phyloP scores from a whole-genome alignment of 2,329 filamentous ascomycete genomes.

The Colletotrichum incanum region DNA sequence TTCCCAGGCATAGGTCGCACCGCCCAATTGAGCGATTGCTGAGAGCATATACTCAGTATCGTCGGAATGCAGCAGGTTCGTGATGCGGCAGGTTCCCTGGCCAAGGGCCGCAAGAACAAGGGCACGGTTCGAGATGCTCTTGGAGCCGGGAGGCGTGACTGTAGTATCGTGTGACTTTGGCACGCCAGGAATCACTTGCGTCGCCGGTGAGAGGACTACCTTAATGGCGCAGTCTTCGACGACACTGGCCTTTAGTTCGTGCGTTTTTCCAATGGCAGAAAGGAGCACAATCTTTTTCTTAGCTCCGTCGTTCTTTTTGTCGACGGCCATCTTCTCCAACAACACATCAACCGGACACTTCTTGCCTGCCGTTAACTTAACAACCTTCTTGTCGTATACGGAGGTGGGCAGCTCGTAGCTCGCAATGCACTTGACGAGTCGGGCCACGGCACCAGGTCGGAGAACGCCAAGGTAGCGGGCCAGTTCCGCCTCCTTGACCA shows the following conservation, averaged over 20 bases:
- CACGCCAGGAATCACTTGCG: conserved; percentile 82
- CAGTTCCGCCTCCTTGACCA: conserved; percentile 97
- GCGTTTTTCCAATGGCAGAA: conserved; percentile 88
- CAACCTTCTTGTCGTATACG: conserved; percentile 85
- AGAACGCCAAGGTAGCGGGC: conserved; percentile 90
- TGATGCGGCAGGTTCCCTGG: conserved; percentile 87
- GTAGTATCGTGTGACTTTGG: conserved; percentile 76
- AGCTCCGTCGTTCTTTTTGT: conserved; percentile 97
- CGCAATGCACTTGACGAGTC: conserved; percentile 93
- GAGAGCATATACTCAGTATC: conserved; percentile 98
- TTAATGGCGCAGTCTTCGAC: conserved; percentile 90
- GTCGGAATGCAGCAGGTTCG: conserved; percentile 94
- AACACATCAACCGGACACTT: conserved; percentile 88
- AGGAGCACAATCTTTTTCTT: conserved; percentile 97
- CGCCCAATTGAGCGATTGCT: conserved; percentile 87
- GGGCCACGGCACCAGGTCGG: conserved; percentile 88
- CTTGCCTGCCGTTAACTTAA: conserved; percentile 88
- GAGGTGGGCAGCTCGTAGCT: conserved; percentile 93
- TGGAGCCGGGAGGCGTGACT: conserved; percentile 93
- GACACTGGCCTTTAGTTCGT: conserved; percentile 89
- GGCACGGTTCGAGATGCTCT: conserved; percentile 97
- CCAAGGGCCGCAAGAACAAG: conserved; percentile 94
- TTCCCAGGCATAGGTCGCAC: conserved; percentile 93
- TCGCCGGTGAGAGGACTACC: conserved; percentile 84
- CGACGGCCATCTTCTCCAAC: conserved; percentile 94